Base-by-base conservation (phyloP, 1,284 basidiomycete genomes). In the Moniliophthora roreri region DNA sequence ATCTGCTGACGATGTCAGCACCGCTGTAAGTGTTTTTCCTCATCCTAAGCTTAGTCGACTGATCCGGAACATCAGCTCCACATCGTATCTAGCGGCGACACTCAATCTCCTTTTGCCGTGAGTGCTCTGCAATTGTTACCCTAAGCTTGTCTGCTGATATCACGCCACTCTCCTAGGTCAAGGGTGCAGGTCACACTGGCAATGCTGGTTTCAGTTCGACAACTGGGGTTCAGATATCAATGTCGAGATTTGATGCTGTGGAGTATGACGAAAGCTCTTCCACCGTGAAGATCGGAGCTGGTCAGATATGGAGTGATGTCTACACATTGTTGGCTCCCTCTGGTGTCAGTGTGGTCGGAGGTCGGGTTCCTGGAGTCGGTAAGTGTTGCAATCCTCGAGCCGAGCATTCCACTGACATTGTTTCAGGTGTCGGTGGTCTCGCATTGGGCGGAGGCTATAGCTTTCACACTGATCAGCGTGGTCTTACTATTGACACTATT, bases 261-360 rank as follows among this genome's bases (percentile, higher is more conserved):
- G 55, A 53, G n/a, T 68, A 70, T 37, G 53, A 69, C 44, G 37
- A 61, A 1, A 41, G 48, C 2, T 39, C 59, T 2, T 58, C 60
- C 21, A 66, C 63, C 1, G 68, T 62, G 7, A 62, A 60, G 3
- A 55, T 75, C 5, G 77, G 76, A 1, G 57, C 71, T 1, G 75
- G 75, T 21, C 53, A 69, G n/a, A 60, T 65, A 3, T 77, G 76
- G 76, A 73, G 73, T 45, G 60, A 69, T 5, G 75, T 77, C 9
- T 78, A 78, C 37, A 53, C 50, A 4, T 61, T 56, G 2, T 59
- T 77, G 2, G 65, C 66, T 4, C 60, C 62, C 1, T 41, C 63
- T 8, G 61, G 62, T 2, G 57, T 69, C 26, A 76, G 65, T 44
- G 71, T 77, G 9, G 66, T 74, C 1, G 75, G 75, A 18, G 72